Conservation (phyloP, 1,284 basidiomycete genomes). For the Ceratorhiza oryzae-sativae region DNA sequence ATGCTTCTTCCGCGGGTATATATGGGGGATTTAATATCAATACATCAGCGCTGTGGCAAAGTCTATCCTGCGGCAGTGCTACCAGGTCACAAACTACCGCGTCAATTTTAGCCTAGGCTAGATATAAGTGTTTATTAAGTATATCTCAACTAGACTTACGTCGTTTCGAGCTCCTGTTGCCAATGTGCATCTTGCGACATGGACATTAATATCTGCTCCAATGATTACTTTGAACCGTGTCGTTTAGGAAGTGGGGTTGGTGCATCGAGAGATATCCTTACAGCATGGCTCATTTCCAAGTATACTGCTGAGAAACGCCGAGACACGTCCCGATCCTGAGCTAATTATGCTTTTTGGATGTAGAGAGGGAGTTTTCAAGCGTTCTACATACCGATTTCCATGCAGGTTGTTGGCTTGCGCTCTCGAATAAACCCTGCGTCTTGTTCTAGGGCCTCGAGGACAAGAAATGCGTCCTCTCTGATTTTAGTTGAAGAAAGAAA, state of each 20-base stretch:
- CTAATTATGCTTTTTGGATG: constrained; percentile 53
- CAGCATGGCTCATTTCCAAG: constrained; percentile 61
- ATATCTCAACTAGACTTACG: constrained; percentile 50
- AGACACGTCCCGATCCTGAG: constrained; percentile 93
- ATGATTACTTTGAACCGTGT: constrained; percentile 69
- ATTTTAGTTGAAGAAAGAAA: too few species aligned
- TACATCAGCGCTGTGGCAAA: constrained; percentile 74
- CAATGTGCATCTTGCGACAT: constrained; percentile 71
- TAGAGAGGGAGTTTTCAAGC: background rate
- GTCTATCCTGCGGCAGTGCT: constrained; percentile 62
- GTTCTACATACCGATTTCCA: constrained; percentile 84
- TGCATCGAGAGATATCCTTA: constrained; percentile 52
- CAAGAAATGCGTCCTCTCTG: constrained; percentile 92
- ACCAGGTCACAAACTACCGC: constrained; percentile 66
- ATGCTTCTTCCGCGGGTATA: constrained; percentile 76
- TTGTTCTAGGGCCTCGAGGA: constrained; percentile 90
- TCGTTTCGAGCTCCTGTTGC: constrained; percentile 73
- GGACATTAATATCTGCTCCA: constrained; percentile 86
- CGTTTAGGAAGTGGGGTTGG: background rate
- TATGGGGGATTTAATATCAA: constrained; percentile 98
- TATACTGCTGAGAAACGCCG: constrained; percentile 76
- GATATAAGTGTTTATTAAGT: background rate
- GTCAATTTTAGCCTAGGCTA: constrained; percentile 65
- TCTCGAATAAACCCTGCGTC: constrained; percentile 67
- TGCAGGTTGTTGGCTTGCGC: constrained; percentile 68